Conservation (phyloP, 176 grass and related monocot genomes). For the Oryza meyeriana region DNA sequence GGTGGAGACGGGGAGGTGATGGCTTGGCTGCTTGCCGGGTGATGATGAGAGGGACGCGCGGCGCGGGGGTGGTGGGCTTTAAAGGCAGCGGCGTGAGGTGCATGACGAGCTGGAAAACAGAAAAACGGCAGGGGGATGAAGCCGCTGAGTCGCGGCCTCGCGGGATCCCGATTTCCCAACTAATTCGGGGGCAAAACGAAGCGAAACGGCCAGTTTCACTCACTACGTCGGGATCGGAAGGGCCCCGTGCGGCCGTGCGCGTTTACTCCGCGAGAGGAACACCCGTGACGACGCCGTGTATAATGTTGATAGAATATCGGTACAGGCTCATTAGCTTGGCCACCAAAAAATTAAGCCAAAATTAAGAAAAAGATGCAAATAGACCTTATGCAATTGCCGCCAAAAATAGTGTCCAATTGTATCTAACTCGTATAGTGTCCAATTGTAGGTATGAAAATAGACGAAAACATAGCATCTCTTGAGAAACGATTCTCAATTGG, state of each 20-base stretch:
- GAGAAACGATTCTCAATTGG: too few relatives aligned
- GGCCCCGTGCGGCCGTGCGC: not conserved
- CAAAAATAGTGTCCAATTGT: too few relatives aligned
- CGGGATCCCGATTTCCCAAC: not conserved
- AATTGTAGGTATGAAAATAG: too few relatives aligned
- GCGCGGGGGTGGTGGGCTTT: slow-evolving; percentile 45
- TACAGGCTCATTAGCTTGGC: too few relatives aligned
- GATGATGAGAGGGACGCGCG: slow-evolving; percentile 32
- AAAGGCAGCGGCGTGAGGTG: slow-evolving; percentile 52
- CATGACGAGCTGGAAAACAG: slow-evolving; percentile 44
- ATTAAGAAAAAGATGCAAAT: too few relatives aligned
- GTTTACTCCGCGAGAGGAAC: not conserved
- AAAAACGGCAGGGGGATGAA: not conserved
- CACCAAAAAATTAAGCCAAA: too few relatives aligned
- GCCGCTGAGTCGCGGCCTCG: not conserved
- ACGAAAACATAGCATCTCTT: too few relatives aligned
- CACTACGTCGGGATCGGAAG: too few relatives aligned
- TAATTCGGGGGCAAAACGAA: not conserved
- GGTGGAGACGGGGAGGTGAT: not conserved
- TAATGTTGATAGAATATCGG: too few relatives aligned
- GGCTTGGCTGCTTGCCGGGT: not conserved
- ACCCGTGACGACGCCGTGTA: not conserved
- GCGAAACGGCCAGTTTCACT: not conserved
- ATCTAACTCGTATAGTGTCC: too few relatives aligned
- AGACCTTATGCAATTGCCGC: too few relatives aligned